Evolutionary conservation across 768 basidiomycete genomes (phyloP).

Genomic region (Megacollybia marginata): DNA sequence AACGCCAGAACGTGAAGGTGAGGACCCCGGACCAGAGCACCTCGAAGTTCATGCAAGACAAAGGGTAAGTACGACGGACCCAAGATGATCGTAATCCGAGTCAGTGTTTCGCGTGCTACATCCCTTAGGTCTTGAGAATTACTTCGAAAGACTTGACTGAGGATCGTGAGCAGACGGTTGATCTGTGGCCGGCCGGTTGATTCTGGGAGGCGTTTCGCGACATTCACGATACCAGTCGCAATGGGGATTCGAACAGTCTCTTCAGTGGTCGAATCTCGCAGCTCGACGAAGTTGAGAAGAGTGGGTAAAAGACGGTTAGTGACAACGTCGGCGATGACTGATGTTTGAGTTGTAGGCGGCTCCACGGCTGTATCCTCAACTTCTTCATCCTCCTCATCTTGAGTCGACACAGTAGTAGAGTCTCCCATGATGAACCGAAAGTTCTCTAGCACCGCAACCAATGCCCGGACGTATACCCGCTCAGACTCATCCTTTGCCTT

Average conservation of each 20-base stretch:
- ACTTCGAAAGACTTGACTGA: constrained; percentile 89
- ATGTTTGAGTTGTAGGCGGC: constrained; percentile 12
- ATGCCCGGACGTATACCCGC: constrained; percentile 74
- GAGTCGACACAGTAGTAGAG: constrained; percentile 13
- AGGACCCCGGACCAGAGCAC: constrained; percentile 81
- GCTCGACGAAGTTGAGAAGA: constrained; percentile 75
- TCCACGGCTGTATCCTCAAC: constrained; percentile 6
- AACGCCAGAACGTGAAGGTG: constrained; percentile 91
- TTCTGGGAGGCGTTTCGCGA: constrained; percentile 74
- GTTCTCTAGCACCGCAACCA: constrained; percentile 79
- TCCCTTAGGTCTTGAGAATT: constrained; percentile 91
- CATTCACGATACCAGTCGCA: constrained; percentile 76
- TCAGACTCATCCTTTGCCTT: constrained; percentile 64
- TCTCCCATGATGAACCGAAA: constrained; percentile 89
- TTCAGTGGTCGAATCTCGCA: constrained; percentile 70
- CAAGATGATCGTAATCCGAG: constrained; percentile 65
- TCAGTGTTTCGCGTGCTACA: constrained; percentile 73
- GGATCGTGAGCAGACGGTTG: constrained; percentile 67
- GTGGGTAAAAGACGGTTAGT: constrained; percentile 69
- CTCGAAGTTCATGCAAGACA: constrained; percentile 74
- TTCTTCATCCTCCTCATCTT: constrained; percentile 17
- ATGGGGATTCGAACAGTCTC: constrained; percentile 85
- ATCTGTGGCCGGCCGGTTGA: constrained; percentile 60
- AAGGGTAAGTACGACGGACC: constrained; percentile 70
- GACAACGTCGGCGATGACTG: constrained; percentile 68